A percentile compares a stretch with the other conserved stretches of the same genome.
phyloP scores from a whole-genome alignment of 345 rosid genomes.

The Acer saccharum region DNA sequence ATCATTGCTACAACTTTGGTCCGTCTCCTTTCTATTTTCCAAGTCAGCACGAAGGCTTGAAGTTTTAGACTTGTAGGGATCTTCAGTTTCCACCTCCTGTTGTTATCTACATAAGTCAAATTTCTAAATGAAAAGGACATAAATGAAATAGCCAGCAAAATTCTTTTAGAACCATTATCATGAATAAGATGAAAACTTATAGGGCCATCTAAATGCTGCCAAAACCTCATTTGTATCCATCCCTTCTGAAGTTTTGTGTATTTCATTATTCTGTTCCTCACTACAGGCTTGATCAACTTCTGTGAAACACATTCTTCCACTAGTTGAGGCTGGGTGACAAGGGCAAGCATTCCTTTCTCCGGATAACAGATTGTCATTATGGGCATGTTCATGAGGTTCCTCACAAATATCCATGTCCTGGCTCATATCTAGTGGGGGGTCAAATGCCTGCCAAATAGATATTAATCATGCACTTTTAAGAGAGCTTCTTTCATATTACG shows the following conservation, averaged over 20 bases:
- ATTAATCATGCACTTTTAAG: slow-evolving; percentile 16
- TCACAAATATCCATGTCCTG: slow-evolving; percentile 57
- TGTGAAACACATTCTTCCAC: slow-evolving; percentile 42
- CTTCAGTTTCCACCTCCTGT: slow-evolving; percentile 62
- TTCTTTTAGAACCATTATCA: slow-evolving; percentile 13
- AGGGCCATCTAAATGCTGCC: slow-evolving; percentile 11
- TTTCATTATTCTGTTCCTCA: slow-evolving; percentile 30
- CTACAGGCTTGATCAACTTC: slow-evolving; percentile 24
- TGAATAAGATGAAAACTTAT: slow-evolving; percentile 11
- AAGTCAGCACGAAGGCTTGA: slow-evolving; percentile 27
- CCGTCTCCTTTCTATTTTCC: slow-evolving; percentile 28
- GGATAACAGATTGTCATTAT: slow-evolving; percentile 42
- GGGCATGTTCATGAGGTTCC: slow-evolving; percentile 42
- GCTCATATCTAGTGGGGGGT: slow-evolving; percentile 96
- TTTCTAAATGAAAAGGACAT: slow-evolving; percentile 41
- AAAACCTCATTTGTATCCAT: slow-evolving; percentile 38
- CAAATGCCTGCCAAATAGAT: slow-evolving; percentile 76
- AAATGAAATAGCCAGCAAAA: slow-evolving; percentile 18
- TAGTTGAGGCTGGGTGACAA: slow-evolving; percentile 39
- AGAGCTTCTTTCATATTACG: slow-evolving; percentile 7
- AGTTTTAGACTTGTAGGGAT: slow-evolving; percentile 27
- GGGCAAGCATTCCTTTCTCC: slow-evolving; percentile 48
- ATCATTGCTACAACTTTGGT: slow-evolving; percentile 37
- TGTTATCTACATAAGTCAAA: slow-evolving; percentile 52
- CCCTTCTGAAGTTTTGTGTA: slow-evolving; percentile 26